These are phyloP conservation scores for Ogataea pignaliae DNA, from an alignment of 805 yeast genomes.

Conservation along the genomic window DNA sequence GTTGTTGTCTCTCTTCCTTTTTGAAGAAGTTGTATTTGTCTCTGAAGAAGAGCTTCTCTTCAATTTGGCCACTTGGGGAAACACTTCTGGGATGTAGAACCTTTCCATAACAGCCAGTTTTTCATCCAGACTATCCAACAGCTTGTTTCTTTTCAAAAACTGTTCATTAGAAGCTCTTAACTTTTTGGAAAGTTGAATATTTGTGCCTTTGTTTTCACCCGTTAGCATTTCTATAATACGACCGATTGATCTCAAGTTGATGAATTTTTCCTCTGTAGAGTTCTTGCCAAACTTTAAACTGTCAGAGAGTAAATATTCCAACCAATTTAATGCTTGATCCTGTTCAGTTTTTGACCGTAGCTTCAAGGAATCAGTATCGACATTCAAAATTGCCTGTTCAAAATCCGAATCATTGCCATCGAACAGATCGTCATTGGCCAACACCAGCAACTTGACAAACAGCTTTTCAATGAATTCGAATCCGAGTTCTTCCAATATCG, in stretches of 20 bases:
- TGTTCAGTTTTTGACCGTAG: slow-evolving; percentile 4
- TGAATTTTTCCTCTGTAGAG: slow-evolving; percentile 16
- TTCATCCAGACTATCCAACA: slow-evolving; percentile 11
- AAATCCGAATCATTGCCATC: slow-evolving; percentile 1
- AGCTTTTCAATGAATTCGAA: slow-evolving; percentile 11
- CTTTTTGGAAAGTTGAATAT: slow-evolving; percentile 3
- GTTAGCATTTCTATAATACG: slow-evolving; percentile 8
- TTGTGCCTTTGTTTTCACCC: slow-evolving; percentile 3
- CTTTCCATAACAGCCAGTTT: slow-evolving; percentile 19
- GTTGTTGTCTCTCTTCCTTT: slow-evolving; percentile 1
- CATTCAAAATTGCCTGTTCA: too few species aligned
- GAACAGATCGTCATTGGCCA: slow-evolving; percentile 6
- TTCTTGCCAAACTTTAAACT: slow-evolving; percentile 16
- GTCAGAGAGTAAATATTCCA: slow-evolving; percentile 20
- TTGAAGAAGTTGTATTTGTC: background rate
- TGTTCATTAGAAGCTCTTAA: slow-evolving; percentile 7
- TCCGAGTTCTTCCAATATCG: slow-evolving; percentile 20
- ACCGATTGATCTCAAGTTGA: slow-evolving; percentile 12
- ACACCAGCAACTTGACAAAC: slow-evolving; percentile 11
- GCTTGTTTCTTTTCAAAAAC: slow-evolving; percentile 4
- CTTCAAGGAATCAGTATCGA: background rate
- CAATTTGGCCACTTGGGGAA: slow-evolving; percentile 1
- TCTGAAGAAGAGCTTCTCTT: slow-evolving; percentile 1
- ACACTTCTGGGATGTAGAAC: slow-evolving; percentile 16
- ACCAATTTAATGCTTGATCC: slow-evolving; percentile 21